Evolutionary conservation across 345 rosid genomes (phyloP).

Genomic region (Tarenaya hassleriana): DNA sequence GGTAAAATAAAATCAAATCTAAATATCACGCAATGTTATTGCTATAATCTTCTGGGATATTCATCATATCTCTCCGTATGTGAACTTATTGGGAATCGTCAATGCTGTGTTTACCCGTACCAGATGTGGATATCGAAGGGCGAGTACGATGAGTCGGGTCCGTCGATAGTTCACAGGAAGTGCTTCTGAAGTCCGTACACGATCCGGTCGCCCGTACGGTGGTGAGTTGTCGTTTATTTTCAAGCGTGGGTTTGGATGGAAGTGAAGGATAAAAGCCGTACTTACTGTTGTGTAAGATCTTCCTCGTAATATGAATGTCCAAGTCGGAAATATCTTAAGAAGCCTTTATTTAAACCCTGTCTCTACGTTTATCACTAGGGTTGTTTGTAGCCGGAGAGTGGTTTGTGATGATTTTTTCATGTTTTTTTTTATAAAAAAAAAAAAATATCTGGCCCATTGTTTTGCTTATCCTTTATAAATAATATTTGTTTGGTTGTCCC

Average conservation of each 20-base stretch:
- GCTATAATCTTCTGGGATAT: too few species aligned
- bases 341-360: too few species aligned
- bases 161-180: constrained; percentile 43
- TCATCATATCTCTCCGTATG: too few species aligned
- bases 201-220: not conserved
- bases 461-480: constrained; percentile 6
- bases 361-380: too few species aligned
- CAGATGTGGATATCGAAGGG: constrained; percentile 53
- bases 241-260: too few species aligned
- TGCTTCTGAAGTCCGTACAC: constrained; percentile 40
- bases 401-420: constrained; percentile 20
- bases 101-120: constrained; percentile 9
- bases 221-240: not conserved
- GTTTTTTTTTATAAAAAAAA: constrained; percentile 15
- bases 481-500: constrained; percentile 8
- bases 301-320: too few species aligned
- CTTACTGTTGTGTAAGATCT: too few species aligned
- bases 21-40: too few species aligned
- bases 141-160: constrained; percentile 46
- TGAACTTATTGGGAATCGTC: too few species aligned
- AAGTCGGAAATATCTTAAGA: too few species aligned
- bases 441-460: constrained; percentile 16
- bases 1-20: too few species aligned
- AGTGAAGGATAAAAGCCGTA: too few species aligned
- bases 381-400: constrained; percentile 4